Conservation (phyloP, 108 stramenopile species). For the Discostella pseudostelligera region DNA sequence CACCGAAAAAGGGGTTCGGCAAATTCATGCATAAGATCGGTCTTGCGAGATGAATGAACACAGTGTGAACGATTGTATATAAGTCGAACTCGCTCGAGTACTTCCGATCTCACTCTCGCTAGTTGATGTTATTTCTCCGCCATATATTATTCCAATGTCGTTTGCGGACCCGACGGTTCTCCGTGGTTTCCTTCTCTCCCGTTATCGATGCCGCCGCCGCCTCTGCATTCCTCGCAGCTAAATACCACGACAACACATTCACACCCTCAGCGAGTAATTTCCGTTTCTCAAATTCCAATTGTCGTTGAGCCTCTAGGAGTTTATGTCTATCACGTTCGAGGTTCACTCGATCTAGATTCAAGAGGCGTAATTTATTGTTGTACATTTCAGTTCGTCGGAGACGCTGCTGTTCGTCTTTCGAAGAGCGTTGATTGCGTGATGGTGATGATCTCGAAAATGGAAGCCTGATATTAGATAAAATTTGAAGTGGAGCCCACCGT, state of each 20-base stretch:
- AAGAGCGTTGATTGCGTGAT: conserved; percentile 3
- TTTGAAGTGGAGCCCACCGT: conserved; percentile 10
- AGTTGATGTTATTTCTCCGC: too few species aligned
- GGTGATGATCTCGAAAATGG: conserved; percentile 2
- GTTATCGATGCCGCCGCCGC: background rate
- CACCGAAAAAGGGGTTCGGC: background rate
- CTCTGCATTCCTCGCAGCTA: conserved; percentile 7
- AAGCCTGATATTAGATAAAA: conserved; percentile 17
- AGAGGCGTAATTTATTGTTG: conserved; percentile 25
- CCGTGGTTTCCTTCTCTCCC: background rate
- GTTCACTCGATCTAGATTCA: conserved; percentile 32
- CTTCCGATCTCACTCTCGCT: too few species aligned
- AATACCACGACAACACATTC: conserved; percentile 39
- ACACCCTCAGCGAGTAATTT: conserved; percentile 34
- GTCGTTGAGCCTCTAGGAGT: conserved; percentile 9
- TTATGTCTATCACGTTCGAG: conserved; percentile 23
- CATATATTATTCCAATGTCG: background rate
- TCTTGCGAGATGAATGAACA: background rate
- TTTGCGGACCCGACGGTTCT: background rate
- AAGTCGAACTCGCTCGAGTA: background rate
- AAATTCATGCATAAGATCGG: conserved; percentile 6
- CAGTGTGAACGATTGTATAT: background rate
- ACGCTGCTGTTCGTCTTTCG: conserved; percentile 21
- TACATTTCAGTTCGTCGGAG: conserved; percentile 19
- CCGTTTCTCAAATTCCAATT: conserved; percentile 27